Evolutionary conservation across 75 land plant species (phyloP), one percentile per base, ranked within the genome.

Genomic region (Gnetum montanum): DNA sequence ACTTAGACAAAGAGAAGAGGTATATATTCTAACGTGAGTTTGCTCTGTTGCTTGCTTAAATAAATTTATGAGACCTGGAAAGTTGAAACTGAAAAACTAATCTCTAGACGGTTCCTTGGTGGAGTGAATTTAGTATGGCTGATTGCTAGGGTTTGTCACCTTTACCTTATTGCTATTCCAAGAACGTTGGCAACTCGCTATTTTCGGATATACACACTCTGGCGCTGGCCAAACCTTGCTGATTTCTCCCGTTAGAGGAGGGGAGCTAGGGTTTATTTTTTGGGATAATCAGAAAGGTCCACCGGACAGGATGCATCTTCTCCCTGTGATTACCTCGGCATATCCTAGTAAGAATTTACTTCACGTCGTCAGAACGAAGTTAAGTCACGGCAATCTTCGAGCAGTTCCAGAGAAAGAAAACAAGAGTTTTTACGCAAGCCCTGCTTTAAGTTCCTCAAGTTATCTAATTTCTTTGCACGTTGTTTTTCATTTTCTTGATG

Each of bases 151-250:
- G 61, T 75, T 33, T 75, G 78, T 47, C 78, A 71, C 43, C 54
- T 75, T 19, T 75, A 75, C 49, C 78, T 76, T 15, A 75, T 65
- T 30, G 78, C 78, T 22, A 69, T 65, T 26, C 78, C 78, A 11
- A 75, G 78, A 64, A 64, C 72, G 77, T 58, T 75, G 48, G 76
- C 72, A 23, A 60, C 77, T 33, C 49, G 70, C 29, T 75, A 72
- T 49, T 75, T 75, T 46, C 76, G 78, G 6, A 76, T 75, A 12
- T 75, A 75, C 52, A 75, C 76, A 11, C 78, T 65, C 44, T 75
- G 78, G 78, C 59, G 77, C 0, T 75, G 78, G 78, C 78, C 78
- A 34, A 75, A 75, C 38, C 78, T 76, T 16, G 78, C n/a, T 75
- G 33, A 75, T 75, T 75, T 8, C 66, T 76, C 44, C 41, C 52